phyloP scores from a whole-genome alignment of 1,284 basidiomycete species.

The Athelia sp. region DNA sequence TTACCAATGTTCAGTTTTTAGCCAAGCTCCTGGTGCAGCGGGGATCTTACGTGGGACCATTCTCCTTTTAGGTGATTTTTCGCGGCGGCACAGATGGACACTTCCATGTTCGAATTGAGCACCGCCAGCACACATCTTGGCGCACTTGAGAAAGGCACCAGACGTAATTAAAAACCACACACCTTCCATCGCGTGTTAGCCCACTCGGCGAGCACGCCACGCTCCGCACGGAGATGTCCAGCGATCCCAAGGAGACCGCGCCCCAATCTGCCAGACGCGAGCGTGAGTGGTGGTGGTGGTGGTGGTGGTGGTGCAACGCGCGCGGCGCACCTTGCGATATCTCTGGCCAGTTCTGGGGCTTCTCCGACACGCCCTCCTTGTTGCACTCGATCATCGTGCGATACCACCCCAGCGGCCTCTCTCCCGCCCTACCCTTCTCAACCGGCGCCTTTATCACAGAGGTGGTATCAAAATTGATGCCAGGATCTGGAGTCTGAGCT shows the following conservation, averaged over 20 bases:
- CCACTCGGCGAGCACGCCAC: conserved; percentile 60
- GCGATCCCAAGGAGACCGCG: conserved; percentile 58
- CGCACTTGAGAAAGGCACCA: background rate
- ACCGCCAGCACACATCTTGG: conserved; percentile 48
- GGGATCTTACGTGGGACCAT: conserved; percentile 42
- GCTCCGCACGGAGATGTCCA: conserved; percentile 55
- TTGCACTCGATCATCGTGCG: conserved; percentile 58
- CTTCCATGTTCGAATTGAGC: conserved; percentile 55
- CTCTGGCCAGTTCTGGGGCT: conserved; percentile 52
- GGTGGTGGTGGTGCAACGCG: background rate
- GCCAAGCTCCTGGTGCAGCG: background rate
- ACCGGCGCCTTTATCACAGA: conserved; percentile 36
- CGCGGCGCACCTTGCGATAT: conserved; percentile 52
- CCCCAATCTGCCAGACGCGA: conserved; percentile 43
- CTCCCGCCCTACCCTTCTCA: conserved; percentile 23
- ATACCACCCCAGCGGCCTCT: conserved; percentile 52
- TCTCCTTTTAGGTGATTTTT: conserved; percentile 56
- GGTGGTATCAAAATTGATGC: conserved; percentile 55
- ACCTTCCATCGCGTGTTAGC: conserved; percentile 43
- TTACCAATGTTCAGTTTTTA: conserved; percentile 2
- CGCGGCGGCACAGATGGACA: conserved; percentile 45
- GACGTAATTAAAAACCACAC: too few species aligned
- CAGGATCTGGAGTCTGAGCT: conserved; percentile 66
- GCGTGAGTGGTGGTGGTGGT: too few species aligned
- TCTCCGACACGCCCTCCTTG: conserved; percentile 30